Percentiles rank a stretch among this genome's conserved stretches.
phyloP scores from a whole-genome alignment of 2,329 filamentous ascomycete species.

The Cercospora sp. region DNA sequence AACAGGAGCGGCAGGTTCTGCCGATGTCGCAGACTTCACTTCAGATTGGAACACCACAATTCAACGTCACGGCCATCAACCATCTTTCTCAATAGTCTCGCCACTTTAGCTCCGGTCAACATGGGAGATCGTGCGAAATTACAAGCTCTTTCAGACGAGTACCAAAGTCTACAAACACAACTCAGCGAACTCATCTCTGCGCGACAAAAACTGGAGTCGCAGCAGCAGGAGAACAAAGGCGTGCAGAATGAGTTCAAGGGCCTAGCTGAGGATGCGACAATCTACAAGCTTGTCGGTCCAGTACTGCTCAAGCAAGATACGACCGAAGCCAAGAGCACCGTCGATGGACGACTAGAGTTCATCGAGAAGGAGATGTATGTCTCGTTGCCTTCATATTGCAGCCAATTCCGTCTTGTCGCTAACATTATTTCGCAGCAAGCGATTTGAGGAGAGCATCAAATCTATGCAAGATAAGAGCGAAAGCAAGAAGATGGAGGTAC shows the following conservation, averaged over 20 bases:
- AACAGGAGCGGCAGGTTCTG: constrained; percentile 10
- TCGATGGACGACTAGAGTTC: constrained; percentile 86
- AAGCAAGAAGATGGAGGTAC: constrained; percentile 64
- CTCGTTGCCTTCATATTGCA: neutral
- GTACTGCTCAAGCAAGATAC: constrained; percentile 94
- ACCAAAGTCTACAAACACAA: constrained; percentile 86
- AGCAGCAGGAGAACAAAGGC: constrained; percentile 86
- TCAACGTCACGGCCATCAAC: neutral
- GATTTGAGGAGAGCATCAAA: constrained; percentile 66
- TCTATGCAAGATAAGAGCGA: constrained; percentile 65
- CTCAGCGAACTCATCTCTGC: constrained; percentile 73
- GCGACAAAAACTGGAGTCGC: constrained; percentile 87
- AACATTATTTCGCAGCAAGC: constrained; percentile 50
- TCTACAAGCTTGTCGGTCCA: constrained; percentile 94
- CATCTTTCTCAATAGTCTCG: neutral
- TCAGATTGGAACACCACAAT: neutral
- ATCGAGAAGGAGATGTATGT: constrained; percentile 90
- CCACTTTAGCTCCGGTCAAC: neutral
- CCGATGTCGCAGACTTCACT: constrained; percentile 11
- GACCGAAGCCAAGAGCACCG: constrained; percentile 82
- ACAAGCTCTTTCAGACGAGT: constrained; percentile 83
- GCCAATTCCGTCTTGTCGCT: neutral
- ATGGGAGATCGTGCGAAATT: constrained; percentile 66
- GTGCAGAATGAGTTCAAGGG: constrained; percentile 86
- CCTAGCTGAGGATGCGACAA: constrained; percentile 77